Evolutionary conservation across 2,329 filamentous ascomycete species (phyloP).

Genomic region (Colletotrichum tofieldiae): DNA sequence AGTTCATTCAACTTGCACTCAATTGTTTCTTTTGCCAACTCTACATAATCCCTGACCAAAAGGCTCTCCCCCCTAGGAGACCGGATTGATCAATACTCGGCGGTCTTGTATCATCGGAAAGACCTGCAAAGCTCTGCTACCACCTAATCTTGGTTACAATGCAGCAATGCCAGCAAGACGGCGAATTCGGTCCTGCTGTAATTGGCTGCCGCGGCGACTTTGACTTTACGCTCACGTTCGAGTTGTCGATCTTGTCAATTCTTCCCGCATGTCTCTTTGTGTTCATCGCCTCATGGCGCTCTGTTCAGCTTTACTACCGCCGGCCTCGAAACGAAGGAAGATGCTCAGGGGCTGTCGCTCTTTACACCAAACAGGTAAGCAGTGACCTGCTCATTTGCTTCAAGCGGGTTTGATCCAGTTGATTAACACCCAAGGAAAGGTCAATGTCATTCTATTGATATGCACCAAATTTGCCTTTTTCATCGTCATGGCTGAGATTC

Average conservation of each 20-base stretch:
- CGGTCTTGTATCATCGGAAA: too few relatives aligned
- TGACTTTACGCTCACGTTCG: conserved; percentile 51
- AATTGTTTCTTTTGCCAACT: too few relatives aligned
- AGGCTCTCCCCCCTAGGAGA: too few relatives aligned
- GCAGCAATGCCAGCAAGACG: conserved; percentile 27
- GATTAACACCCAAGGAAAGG: not conserved
- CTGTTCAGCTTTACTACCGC: not conserved
- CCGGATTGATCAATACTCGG: too few relatives aligned
- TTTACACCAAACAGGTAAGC: not conserved
- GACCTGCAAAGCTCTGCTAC: too few relatives aligned
- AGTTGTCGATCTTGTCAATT: conserved; percentile 49
- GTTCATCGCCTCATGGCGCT: not conserved
- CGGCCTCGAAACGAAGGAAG: not conserved
- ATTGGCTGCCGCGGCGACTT: conserved; percentile 42
- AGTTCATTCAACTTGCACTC: too few relatives aligned
- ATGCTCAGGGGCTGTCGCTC: not conserved
- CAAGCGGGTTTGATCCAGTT: not conserved
- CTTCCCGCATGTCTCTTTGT: conserved; percentile 47
- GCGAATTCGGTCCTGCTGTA: conserved; percentile 46
- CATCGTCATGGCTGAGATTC: not conserved
- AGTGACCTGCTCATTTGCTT: not conserved
- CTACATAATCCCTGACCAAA: too few relatives aligned
- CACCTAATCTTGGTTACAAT: not conserved
- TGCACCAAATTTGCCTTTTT: not conserved
- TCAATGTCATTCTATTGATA: not conserved